A percentile compares a stretch with the other conserved stretches of the same genome.
Conservation (phyloP, 148 eudicot species). For the Dianthus caryophyllus region DNA sequence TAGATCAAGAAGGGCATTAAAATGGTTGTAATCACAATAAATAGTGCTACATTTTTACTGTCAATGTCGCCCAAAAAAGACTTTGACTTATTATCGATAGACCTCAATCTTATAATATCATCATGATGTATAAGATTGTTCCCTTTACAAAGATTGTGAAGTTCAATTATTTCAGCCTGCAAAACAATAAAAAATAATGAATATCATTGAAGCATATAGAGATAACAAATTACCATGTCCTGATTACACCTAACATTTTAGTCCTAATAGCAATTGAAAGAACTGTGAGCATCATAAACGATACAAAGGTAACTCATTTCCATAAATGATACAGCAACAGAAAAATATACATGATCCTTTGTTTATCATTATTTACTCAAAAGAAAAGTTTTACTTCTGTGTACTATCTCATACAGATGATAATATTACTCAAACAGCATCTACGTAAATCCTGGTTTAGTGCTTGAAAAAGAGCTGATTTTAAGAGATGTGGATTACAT, state of each 20-base stretch:
- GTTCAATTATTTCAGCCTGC: slow-evolving; percentile 60
- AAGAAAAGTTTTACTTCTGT: not conserved
- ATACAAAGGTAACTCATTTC: not conserved
- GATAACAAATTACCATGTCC: not conserved
- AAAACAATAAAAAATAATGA: slow-evolving; percentile 18
- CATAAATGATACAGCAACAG: not conserved
- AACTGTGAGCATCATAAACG: not conserved
- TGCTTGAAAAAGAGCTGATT: not conserved
- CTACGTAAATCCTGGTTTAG: not conserved
- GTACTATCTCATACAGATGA: not conserved
- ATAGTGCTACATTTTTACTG: slow-evolving; percentile 53
- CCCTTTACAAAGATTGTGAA: slow-evolving; percentile 35
- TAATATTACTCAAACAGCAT: not conserved
- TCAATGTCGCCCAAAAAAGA: slow-evolving; percentile 27
- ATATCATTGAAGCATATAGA: slow-evolving; percentile 1
- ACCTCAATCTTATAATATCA: slow-evolving; percentile 23
- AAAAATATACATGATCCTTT: not conserved
- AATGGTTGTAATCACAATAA: slow-evolving; percentile 50
- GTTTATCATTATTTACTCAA: not conserved
- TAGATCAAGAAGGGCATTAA: slow-evolving; percentile 61
- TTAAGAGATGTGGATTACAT: not conserved
- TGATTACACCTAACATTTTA: not conserved
- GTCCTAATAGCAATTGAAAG: not conserved
- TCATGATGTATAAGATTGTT: slow-evolving; percentile 26
- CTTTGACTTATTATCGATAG: slow-evolving; percentile 28